Percentiles rank a stretch among this genome's conserved stretches.
These are phyloP conservation scores for Aspergillus egyptiacus DNA, from an alignment of 495 filamentous ascomycete species.

Conservation along the genomic window DNA sequence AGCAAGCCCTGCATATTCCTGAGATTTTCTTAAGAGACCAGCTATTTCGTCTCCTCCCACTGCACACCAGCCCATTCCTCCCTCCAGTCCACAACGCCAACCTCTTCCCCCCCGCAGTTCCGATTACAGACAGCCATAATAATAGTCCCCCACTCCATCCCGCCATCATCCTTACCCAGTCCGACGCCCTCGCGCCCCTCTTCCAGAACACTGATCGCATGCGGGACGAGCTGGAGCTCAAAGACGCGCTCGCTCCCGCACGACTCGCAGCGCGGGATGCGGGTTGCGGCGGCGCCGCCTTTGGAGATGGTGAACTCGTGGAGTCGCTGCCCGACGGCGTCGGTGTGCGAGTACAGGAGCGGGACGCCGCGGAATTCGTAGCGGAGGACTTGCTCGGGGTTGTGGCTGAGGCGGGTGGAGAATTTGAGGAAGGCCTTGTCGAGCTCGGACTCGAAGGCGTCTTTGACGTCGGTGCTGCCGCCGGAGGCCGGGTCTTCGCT, in stretches of 20 bases:
- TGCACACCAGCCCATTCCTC: conserved; percentile 98
- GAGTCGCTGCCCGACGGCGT: conserved; percentile 65
- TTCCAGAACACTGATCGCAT: conserved; percentile 86
- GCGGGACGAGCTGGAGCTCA: conserved; percentile 84
- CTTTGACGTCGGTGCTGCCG: conserved; percentile 62
- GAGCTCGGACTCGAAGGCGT: conserved; percentile 73
- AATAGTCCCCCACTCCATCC: conserved; percentile 99
- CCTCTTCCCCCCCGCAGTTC: conserved; percentile 57
- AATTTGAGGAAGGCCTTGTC: conserved; percentile 89
- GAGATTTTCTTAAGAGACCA: no score
- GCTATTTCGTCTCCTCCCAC: conserved; percentile 68
- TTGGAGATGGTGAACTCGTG: conserved; percentile 22
- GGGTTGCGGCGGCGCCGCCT: conserved; percentile 20
- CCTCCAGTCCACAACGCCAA: conserved; percentile 58
- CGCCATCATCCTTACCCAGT: conserved; percentile 53
- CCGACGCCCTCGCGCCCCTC: conserved; percentile 63
- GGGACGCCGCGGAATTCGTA: conserved; percentile 84
- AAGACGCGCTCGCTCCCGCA: conserved; percentile 77
- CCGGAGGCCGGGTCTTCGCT: conserved; percentile 43
- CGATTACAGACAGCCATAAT: conserved; percentile 75
- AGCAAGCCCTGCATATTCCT: no score
- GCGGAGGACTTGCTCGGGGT: conserved; percentile 88
- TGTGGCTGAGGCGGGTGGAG: conserved; percentile 80
- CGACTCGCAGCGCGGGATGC: conserved; percentile 68
- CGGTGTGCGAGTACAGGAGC: conserved; percentile 71